Evolutionary conservation across 257 asterid species (phyloP).

Genomic region (Solanum chilense): DNA sequence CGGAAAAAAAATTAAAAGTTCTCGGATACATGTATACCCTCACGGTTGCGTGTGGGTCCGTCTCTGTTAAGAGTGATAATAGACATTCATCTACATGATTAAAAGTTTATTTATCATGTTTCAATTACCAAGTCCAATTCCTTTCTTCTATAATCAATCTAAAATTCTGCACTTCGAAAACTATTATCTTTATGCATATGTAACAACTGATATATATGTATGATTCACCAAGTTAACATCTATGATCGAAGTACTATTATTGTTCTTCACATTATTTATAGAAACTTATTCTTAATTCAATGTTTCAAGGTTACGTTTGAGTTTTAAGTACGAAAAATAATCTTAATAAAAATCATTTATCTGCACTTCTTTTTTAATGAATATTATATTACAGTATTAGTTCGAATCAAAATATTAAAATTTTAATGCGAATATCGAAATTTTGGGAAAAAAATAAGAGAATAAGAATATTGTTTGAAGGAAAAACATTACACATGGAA

Average conservation of each 20-base stretch:
- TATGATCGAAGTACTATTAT: no score
- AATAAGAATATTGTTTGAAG: neutral
- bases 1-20: no score
- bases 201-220: neutral
- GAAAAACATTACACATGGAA: slow-evolving; percentile 11
- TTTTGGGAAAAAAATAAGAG: neutral
- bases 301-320: neutral
- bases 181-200: no score
- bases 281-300: no score
- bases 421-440: neutral
- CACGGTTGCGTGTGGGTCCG: no score
- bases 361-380: neutral
- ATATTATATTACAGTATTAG: no score
- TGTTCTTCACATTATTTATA: neutral
- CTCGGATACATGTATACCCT: fast-evolving
- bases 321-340: no score
- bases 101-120: neutral
- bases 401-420: neutral
- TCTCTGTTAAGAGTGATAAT: neutral
- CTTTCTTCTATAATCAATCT: neutral
- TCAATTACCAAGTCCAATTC: no score
- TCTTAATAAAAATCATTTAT: no score
- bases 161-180: neutral
- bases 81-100: neutral
- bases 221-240: neutral